Percentiles rank a stretch among this genome's conserved stretches.
These are phyloP conservation scores for Bifiguratus adelaidae DNA, from an alignment of 192 early-diverging fungal genomes.

Conservation along the genomic window DNA sequence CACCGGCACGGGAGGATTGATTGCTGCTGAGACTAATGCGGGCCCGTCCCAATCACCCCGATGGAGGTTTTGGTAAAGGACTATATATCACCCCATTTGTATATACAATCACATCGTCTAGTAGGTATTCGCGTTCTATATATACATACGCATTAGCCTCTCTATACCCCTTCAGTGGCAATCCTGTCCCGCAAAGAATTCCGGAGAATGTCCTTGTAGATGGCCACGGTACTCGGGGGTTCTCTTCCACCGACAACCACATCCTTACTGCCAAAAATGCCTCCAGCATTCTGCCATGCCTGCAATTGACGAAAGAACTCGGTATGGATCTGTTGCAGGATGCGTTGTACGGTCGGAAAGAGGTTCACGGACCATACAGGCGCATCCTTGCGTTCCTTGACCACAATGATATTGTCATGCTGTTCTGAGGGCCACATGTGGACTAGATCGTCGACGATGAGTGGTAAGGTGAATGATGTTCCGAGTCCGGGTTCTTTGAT, in stretches of 20 bases:
- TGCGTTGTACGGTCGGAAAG: constrained; percentile 50
- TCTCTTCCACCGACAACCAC: constrained; percentile 1
- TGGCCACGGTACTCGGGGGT: constrained; percentile 26
- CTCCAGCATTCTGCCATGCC: constrained; percentile 21
- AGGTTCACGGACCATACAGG: constrained; percentile 54
- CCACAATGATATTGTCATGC: constrained; percentile 68
- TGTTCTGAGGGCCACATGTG: constrained; percentile 65
- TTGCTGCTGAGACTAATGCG: too few species aligned
- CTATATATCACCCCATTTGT: too few species aligned
- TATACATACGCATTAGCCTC: too few species aligned
- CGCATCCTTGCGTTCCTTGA: constrained; percentile 37
- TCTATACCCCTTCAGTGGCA: constrained; percentile 4
- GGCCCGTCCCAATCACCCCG: too few species aligned
- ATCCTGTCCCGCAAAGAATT: constrained; percentile 36
- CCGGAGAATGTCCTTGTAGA: constrained; percentile 37
- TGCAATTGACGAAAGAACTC: constrained; percentile 57
- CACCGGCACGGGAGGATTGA: too few species aligned
- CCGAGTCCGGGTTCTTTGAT: constrained; percentile 28
- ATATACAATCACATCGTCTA: too few species aligned
- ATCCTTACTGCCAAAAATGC: background rate
- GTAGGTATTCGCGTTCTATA: too few species aligned
- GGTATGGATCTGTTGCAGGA: constrained; percentile 35
- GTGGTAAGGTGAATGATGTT: constrained; percentile 31
- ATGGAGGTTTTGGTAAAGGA: too few species aligned
- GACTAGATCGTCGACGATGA: constrained; percentile 63